phyloP scores from a whole-genome alignment of 2,329 filamentous ascomycete species.

The Geoglossum cookeanum region DNA sequence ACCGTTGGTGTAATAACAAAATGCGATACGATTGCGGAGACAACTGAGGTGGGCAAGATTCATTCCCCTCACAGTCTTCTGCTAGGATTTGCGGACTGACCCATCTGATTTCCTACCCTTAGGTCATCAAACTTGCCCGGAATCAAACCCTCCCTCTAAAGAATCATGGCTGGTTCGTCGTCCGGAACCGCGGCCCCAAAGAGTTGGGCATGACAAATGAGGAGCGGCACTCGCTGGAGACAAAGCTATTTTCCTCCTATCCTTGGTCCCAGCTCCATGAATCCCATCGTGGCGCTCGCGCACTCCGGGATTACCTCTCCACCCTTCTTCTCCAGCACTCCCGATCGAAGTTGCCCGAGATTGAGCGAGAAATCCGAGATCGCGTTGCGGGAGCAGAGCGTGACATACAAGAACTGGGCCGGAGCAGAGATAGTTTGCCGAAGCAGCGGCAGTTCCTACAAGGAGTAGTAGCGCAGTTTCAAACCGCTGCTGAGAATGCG shows the following conservation, averaged over 20 bases:
- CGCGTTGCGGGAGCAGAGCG: not conserved
- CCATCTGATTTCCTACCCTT: not conserved
- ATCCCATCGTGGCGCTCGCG: not conserved
- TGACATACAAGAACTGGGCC: not conserved
- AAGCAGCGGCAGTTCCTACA: not conserved
- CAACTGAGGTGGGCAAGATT: not conserved
- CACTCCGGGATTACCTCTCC: not conserved
- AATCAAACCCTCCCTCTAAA: slow-evolving; percentile 7
- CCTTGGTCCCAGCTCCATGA: not conserved
- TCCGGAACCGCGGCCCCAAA: slow-evolving; percentile 15
- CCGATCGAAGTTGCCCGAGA: not conserved
- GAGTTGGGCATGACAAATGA: not conserved
- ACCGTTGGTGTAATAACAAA: slow-evolving; percentile 1
- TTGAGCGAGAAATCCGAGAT: not conserved
- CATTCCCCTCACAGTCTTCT: not conserved
- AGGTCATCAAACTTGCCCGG: slow-evolving; percentile 8
- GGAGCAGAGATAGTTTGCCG: not conserved
- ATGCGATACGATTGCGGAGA: not conserved
- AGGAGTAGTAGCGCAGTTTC: not conserved
- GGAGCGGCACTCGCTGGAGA: not conserved
- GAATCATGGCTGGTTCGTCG: slow-evolving; percentile 20
- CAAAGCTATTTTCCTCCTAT: not conserved
- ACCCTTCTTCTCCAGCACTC: not conserved
- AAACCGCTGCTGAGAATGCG: not conserved
- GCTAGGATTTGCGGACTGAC: not conserved